These are phyloP conservation scores for Paecilomyces formosus DNA, from an alignment of 2,329 filamentous ascomycete species.

Conservation along the genomic window DNA sequence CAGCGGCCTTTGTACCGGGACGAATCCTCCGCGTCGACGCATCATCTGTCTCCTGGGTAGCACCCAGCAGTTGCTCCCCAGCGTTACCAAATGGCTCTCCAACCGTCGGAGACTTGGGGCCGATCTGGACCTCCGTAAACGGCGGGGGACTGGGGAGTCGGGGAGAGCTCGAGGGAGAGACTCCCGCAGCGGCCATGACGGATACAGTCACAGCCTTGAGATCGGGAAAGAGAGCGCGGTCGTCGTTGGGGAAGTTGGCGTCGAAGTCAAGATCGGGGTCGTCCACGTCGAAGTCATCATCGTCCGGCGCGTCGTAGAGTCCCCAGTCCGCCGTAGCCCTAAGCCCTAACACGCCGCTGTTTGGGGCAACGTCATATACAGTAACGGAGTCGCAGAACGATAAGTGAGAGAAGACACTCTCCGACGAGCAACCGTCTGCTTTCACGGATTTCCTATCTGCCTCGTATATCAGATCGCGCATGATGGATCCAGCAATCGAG, in stretches of 20 bases:
- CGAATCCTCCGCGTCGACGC: conserved; percentile 79
- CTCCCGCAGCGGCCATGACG: conserved; percentile 38
- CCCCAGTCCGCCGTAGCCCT: conserved; percentile 17
- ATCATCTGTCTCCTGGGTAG: conserved; percentile 55
- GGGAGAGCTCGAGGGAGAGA: conserved; percentile 65
- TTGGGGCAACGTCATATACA: conserved; percentile 14
- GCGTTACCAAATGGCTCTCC: conserved; percentile 53
- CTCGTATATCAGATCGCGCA: neutral
- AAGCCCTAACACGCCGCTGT: conserved; percentile 5
- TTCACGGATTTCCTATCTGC: neutral
- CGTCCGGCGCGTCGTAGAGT: conserved; percentile 5
- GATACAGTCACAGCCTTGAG: conserved; percentile 1
- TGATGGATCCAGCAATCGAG: conserved; percentile 20
- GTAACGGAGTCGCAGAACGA: neutral
- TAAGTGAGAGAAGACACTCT: neutral
- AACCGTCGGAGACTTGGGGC: conserved; percentile 65
- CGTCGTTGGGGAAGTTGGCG: conserved; percentile 30
- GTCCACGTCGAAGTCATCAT: conserved; percentile 5
- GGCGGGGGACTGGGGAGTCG: conserved; percentile 92
- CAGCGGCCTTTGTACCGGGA: conserved; percentile 80
- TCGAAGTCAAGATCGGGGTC: conserved; percentile 1
- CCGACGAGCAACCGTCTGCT: neutral
- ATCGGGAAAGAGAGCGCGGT: conserved; percentile 9
- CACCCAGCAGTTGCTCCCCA: conserved; percentile 48
- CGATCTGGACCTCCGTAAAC: conserved; percentile 87